Conservation (phyloP, 2,329 filamentous ascomycete species). For the Hymenotorrendiella dingleyae region DNA sequence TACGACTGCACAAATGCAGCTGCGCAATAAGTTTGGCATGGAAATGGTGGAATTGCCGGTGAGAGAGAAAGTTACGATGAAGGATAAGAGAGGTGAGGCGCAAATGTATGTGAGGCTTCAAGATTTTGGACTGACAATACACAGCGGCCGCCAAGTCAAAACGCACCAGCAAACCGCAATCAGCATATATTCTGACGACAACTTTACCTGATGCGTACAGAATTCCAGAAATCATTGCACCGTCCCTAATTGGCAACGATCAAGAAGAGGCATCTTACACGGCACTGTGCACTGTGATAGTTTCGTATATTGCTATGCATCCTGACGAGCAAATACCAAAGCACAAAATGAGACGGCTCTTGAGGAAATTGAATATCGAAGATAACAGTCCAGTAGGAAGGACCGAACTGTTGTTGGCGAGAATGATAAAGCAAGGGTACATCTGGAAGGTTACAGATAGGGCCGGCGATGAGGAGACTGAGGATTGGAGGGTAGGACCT, state of each 20-base stretch:
- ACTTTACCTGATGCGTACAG: slow-evolving; percentile 65
- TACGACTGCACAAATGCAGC: slow-evolving; percentile 63
- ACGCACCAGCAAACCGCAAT: slow-evolving; percentile 42
- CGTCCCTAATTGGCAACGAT: slow-evolving; percentile 58
- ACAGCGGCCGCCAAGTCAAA: slow-evolving; percentile 28
- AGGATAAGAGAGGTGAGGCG: slow-evolving; percentile 70
- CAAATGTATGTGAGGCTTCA: too few species aligned
- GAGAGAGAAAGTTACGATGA: slow-evolving; percentile 74
- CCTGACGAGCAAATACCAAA: slow-evolving; percentile 66
- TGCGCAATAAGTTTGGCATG: slow-evolving; percentile 82
- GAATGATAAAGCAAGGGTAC: slow-evolving; percentile 78
- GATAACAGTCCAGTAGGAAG: slow-evolving; percentile 63
- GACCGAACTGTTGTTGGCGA: slow-evolving; percentile 68
- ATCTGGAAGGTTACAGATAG: slow-evolving; percentile 70
- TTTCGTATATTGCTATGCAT: slow-evolving; percentile 70
- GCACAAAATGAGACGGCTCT: slow-evolving; percentile 68
- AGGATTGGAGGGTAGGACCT: slow-evolving; percentile 80
- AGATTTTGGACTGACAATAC: background rate
- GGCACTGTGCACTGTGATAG: slow-evolving; percentile 73
- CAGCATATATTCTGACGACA: slow-evolving; percentile 71
- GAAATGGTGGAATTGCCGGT: slow-evolving; percentile 77
- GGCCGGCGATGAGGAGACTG: slow-evolving; percentile 63
- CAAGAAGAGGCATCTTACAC: slow-evolving; percentile 73
- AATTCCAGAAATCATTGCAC: slow-evolving; percentile 58
- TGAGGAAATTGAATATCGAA: slow-evolving; percentile 69